phyloP scores from a whole-genome alignment of 2,329 filamentous ascomycete species.

The Diaporthe sp. region DNA sequence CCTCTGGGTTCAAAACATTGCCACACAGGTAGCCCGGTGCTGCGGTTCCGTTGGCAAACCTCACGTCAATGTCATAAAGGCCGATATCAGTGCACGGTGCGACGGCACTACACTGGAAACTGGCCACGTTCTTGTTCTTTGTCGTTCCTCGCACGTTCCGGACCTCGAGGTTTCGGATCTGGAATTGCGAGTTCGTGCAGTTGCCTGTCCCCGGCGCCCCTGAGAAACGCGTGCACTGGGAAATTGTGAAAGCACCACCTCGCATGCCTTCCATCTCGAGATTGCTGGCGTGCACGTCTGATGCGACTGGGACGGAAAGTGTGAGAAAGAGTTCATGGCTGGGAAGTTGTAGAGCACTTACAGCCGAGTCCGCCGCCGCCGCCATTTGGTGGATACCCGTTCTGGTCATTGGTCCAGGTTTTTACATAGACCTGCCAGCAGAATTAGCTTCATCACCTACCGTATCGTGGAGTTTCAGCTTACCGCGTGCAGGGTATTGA shows the following conservation, averaged over 20 bases:
- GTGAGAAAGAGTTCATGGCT: neutral
- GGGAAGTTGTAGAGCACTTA: conserved; percentile 41
- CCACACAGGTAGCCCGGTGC: conserved; percentile 34
- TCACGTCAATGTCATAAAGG: conserved; percentile 28
- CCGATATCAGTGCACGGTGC: conserved; percentile 37
- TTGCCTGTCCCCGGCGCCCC: conserved; percentile 44
- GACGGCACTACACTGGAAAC: conserved; percentile 41
- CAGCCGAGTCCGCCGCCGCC: conserved; percentile 63
- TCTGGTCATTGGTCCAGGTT: conserved; percentile 62
- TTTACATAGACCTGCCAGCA: conserved; percentile 56
- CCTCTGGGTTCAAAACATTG: conserved; percentile 20
- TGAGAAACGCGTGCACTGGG: conserved; percentile 46
- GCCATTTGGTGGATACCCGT: conserved; percentile 62
- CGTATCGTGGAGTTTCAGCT: neutral
- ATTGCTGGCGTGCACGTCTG: conserved; percentile 33
- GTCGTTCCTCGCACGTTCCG: conserved; percentile 31
- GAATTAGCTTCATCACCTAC: neutral
- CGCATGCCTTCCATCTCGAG: conserved; percentile 41
- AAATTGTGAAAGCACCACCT: conserved; percentile 44
- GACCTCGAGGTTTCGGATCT: conserved; percentile 43
- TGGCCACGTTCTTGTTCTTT: conserved; percentile 32
- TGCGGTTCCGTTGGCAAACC: conserved; percentile 18
- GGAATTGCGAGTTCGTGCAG: conserved; percentile 45
- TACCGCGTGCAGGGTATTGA: conserved; percentile 55
- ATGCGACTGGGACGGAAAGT: neutral